Base-by-base conservation (phyloP, 208 protist species). In the Trypanosoma boissoni region DNA sequence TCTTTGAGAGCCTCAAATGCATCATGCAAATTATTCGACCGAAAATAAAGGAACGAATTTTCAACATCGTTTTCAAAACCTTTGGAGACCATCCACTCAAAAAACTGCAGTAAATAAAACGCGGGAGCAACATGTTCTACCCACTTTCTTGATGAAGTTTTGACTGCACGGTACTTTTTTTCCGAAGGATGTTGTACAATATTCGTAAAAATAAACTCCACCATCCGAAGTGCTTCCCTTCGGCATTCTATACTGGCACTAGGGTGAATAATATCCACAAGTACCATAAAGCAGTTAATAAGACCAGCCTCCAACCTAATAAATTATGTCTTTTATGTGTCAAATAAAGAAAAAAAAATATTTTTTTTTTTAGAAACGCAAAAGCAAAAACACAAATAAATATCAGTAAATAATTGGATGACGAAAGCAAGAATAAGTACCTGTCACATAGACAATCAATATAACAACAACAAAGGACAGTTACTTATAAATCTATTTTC, bases 41-140 rank as follows among this genome's bases (percentile, higher is more conserved):
- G 36, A 59, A 64, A 63, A 21, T 36, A 16, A 18, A 71, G 43
- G 9, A 64, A n/a, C 14, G 56, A 58, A 44, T 44, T 18, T 14
- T 62, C 64, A 46, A 28, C 18, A 49, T 59, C 44, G 0, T 71
- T 29, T 20, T 59, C 50, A 46, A 71, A 71, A 10, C 64, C 64
- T 7, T 57, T 26, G 8, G 32, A 12, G 12, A 41, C 29, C n/a
- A 71, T 37, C 64, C 64, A 71, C 28, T 64, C 50, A 59, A 64
- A 46, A 10, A 71, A 26, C 6, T 54, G 10, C 63, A 71, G 45
- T 21, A 59, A 0, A 52, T 54, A 26, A 43, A 71, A 71, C 26
- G 51, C 50, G 24, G 48, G 39, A 14, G 64, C 18, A 34, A 71
- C 20, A 59, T 29, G 29, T 23, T 29, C 32, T 45, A 41, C 50